Percentiles rank a stretch among this genome's conserved stretches.
These are phyloP conservation scores for Dactylorhiza incarnata DNA, from an alignment of 106 monocot species.

Conservation along the genomic window DNA sequence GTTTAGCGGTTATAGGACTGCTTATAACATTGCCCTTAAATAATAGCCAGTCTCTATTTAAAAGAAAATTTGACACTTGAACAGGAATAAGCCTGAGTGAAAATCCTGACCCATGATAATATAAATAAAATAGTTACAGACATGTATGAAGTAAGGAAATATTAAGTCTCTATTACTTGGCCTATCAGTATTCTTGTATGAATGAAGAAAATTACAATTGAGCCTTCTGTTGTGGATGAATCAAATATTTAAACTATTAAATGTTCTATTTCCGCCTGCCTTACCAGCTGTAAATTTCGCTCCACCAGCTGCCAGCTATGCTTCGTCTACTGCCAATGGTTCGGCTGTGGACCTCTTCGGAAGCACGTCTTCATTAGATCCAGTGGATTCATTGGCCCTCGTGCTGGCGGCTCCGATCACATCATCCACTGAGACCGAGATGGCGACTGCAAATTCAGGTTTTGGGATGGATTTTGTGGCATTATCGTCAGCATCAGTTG, in stretches of 20 bases:
- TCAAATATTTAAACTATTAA: too few species aligned
- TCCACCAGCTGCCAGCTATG: slow-evolving; percentile 5
- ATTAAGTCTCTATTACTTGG: not conserved
- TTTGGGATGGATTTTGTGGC: slow-evolving; percentile 39
- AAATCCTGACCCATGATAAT: not conserved
- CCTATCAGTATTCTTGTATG: not conserved
- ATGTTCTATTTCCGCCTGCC: not conserved
- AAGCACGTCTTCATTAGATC: slow-evolving; percentile 35
- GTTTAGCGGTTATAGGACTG: too few species aligned
- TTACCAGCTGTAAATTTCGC: slow-evolving; percentile 8
- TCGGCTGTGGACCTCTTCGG: slow-evolving; percentile 66
- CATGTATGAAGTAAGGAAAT: not conserved
- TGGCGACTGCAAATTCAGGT: slow-evolving; percentile 24
- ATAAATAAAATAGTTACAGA: not conserved
- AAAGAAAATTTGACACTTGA: not conserved
- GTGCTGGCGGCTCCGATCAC: slow-evolving; percentile 32
- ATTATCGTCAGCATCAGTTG: slow-evolving; percentile 33
- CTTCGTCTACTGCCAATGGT: slow-evolving; percentile 27
- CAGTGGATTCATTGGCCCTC: slow-evolving; percentile 59
- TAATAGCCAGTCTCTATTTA: not conserved
- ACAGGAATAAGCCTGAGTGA: not conserved
- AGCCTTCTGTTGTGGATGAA: too few species aligned
- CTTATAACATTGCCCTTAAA: too few species aligned
- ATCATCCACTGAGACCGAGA: slow-evolving; percentile 21
- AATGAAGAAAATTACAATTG: not conserved